Evolutionary conservation across 2,329 filamentous ascomycete species (phyloP), one percentile per base, ranked within the genome.

Genomic region (Penicillium sp.): DNA sequence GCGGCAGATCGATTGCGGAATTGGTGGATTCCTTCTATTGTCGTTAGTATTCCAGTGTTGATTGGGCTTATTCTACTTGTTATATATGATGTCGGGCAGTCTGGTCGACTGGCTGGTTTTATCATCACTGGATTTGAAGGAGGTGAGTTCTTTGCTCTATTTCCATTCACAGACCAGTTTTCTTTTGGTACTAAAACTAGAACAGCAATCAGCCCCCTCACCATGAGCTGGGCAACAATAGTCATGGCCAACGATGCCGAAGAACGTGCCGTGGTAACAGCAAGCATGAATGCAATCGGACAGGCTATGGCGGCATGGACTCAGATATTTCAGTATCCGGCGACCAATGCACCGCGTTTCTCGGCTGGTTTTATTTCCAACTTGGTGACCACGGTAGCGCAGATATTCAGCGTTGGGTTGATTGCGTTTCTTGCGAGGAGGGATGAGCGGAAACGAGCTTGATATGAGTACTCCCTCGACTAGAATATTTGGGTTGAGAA

Each of bases 241-340:
- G 62, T 67, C 8, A 74, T 74, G 71, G 65, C 67, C 2, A 66
- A 70, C 11, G 71, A 74, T 45, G 71, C 72, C 7, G 74, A 77
- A 54, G 74, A 77, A 58, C 65, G 74, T 20, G 74, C 74, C 1
- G 65, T 76, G 1, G 72, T 76, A 5, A 75, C 71, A 16, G 73
- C 72, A 0, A 75, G 72, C 28, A 77, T 77, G 73, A 77, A 76
- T 48, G 70, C 74, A 5, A 73, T 77, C 48, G 74, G 74, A 1
- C 74, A 77, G 58, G 74, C 68, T 2, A 74, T 77, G 33, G 70
- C 67, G 12, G 74, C 74, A 0, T 72, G 74, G 47, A 71, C 67
- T 2, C 73, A 77, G 53, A 62, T 77, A 14, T 64, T 74, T 5
- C 71, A 73, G 51, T 77, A 68, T 46, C 71, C 74, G 0, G 72